Percentiles rank a stretch among this genome's conserved stretches.
phyloP scores from a whole-genome alignment of 495 filamentous ascomycete genomes.

The Penicillium lividum region DNA sequence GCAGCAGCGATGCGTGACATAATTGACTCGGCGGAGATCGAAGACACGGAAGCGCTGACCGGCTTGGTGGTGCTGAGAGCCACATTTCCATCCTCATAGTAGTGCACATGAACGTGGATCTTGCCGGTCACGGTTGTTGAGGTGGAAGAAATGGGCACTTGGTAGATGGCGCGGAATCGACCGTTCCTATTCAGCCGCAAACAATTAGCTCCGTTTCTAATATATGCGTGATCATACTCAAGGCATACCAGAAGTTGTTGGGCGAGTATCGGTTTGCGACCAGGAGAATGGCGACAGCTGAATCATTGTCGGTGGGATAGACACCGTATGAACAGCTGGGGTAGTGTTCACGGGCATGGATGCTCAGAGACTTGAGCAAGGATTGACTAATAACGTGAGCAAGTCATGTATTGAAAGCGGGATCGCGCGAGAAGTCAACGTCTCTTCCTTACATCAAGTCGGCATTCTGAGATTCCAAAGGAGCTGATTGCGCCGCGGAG shows the following conservation, averaged over 20 bases:
- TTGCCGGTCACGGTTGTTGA: slow-evolving; percentile 46
- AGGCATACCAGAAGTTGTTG: slow-evolving; percentile 84
- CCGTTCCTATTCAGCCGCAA: slow-evolving; percentile 68
- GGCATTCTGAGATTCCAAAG: slow-evolving; percentile 74
- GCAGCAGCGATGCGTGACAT: slow-evolving; percentile 69
- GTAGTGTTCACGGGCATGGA: slow-evolving; percentile 89
- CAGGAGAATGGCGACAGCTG: slow-evolving; percentile 74
- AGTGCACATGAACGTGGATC: slow-evolving; percentile 74
- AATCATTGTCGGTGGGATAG: slow-evolving; percentile 73
- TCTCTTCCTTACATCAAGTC: slow-evolving; percentile 68
- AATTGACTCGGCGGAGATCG: slow-evolving; percentile 65
- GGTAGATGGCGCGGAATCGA: slow-evolving; percentile 87
- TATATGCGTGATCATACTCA: neutral
- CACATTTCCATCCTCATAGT: slow-evolving; percentile 99
- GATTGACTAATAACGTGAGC: slow-evolving; percentile 50
- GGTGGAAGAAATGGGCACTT: slow-evolving; percentile 62
- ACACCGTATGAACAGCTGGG: slow-evolving; percentile 76
- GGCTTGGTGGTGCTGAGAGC: slow-evolving; percentile 83
- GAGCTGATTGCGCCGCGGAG: slow-evolving; percentile 75
- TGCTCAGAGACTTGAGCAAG: slow-evolving; percentile 71
- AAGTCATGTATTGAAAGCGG: neutral
- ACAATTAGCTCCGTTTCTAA: slow-evolving; percentile 9
- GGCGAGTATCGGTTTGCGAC: slow-evolving; percentile 97
- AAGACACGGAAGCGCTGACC: slow-evolving; percentile 57
- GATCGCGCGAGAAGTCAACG: neutral